Evolutionary conservation across 441 rosid genomes (phyloP).

Genomic region (Flueggea neowawraea): DNA sequence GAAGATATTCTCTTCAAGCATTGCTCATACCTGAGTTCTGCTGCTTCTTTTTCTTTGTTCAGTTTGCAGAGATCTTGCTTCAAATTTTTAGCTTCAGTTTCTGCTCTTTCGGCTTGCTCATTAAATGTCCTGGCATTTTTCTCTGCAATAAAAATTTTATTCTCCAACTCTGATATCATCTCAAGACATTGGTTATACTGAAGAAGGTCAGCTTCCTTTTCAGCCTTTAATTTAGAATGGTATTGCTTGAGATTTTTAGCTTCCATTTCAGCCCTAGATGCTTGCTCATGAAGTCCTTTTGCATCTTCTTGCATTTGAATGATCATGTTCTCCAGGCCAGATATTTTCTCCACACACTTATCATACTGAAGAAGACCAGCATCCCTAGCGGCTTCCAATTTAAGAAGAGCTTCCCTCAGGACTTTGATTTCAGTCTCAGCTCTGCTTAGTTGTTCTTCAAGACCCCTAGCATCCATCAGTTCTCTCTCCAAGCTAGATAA

Average conservation of each 20-base stretch:
- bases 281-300: slow-evolving; percentile 53
- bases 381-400: slow-evolving; percentile 59
- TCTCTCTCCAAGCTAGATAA: slow-evolving; percentile 64
- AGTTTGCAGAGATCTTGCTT: slow-evolving; percentile 62
- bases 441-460: slow-evolving; percentile 61
- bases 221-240: slow-evolving; percentile 48
- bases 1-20: slow-evolving; percentile 60
- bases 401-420: slow-evolving; percentile 57
- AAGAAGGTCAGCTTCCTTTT: slow-evolving; percentile 64
- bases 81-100: slow-evolving; percentile 48
- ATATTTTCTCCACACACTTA: slow-evolving; percentile 62
- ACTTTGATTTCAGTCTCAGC: slow-evolving; percentile 75
- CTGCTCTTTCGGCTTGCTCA: slow-evolving; percentile 57
- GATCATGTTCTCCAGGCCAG: slow-evolving; percentile 50
- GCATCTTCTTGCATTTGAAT: slow-evolving; percentile 51
- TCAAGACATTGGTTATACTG: slow-evolving; percentile 77
- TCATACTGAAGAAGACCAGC: slow-evolving; percentile 58
- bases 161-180: slow-evolving; percentile 62
- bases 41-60: slow-evolving; percentile 62
- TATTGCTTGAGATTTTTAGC: slow-evolving; percentile 61
- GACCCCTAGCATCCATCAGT: slow-evolving; percentile 56
- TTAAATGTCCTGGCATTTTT: slow-evolving; percentile 45
- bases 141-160: slow-evolving; percentile 51
- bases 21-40: slow-evolving; percentile 49
- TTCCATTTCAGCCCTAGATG: slow-evolving; percentile 65